These are phyloP conservation scores for Hypoxylon subgilvum DNA, from an alignment of 495 filamentous ascomycete species.

Conservation along the genomic window DNA sequence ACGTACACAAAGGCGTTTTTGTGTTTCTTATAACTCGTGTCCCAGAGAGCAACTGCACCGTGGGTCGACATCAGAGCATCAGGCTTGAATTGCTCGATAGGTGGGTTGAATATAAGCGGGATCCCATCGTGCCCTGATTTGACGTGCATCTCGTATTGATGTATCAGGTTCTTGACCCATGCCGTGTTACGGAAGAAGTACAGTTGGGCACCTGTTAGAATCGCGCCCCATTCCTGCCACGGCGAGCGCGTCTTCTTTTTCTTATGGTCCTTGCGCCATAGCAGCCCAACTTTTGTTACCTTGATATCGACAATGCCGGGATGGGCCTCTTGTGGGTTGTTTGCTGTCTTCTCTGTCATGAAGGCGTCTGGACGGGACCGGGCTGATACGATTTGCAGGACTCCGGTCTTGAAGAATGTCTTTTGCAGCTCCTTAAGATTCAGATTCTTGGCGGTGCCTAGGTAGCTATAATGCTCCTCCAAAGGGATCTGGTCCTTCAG, in stretches of 20 bases:
- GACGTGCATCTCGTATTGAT: conserved; percentile 80
- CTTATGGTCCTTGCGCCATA: conserved; percentile 95
- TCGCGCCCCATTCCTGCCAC: conserved; percentile 98
- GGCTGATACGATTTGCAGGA: conserved; percentile 91
- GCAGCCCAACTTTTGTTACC: conserved; percentile 90
- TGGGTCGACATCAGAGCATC: conserved; percentile 91
- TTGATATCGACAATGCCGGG: conserved; percentile 97
- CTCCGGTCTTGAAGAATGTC: conserved; percentile 86
- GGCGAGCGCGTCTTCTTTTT: conserved; percentile 94
- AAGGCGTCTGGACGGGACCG: conserved; percentile 94
- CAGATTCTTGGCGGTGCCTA: conserved; percentile 73
- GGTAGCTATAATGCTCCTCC: conserved; percentile 89
- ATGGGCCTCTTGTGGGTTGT: conserved; percentile 84
- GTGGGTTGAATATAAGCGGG: conserved; percentile 86
- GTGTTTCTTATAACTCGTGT: conserved; percentile 89
- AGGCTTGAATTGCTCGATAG: conserved; percentile 88
- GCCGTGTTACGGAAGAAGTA: conserved; percentile 93
- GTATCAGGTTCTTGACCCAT: conserved; percentile 90
- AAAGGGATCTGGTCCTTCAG: conserved; percentile 90
- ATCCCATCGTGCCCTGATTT: conserved; percentile 68
- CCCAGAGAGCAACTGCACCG: conserved; percentile 85
- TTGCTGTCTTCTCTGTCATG: conserved; percentile 80
- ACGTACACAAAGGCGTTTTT: conserved; percentile 94
- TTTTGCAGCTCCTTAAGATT: conserved; percentile 80
- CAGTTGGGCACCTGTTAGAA: conserved; percentile 91